These are phyloP conservation scores for Globisporangium heterothallicum DNA, from an alignment of 352 stramenopile species.

Conservation along the genomic window DNA sequence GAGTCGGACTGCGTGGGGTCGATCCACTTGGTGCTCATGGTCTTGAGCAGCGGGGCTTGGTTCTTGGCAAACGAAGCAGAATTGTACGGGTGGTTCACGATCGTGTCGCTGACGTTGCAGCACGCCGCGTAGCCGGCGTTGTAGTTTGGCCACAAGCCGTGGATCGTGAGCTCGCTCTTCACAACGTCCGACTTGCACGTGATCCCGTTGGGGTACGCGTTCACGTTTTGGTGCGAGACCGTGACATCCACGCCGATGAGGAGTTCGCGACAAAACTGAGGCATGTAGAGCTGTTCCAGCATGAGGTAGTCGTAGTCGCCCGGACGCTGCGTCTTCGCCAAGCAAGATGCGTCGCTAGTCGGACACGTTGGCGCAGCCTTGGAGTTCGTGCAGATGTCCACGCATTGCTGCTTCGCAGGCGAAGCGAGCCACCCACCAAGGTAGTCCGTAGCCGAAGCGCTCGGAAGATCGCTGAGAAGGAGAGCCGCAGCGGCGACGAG, in stretches of 20 bases:
- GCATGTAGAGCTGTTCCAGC: constrained; percentile 64
- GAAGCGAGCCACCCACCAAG: constrained; percentile 42
- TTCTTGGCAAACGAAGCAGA: constrained; percentile 30
- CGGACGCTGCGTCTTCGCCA: constrained; percentile 50
- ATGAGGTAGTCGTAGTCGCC: constrained; percentile 71
- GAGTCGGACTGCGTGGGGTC: background rate
- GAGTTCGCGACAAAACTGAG: constrained; percentile 72
- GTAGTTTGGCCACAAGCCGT: constrained; percentile 70
- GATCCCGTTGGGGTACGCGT: constrained; percentile 45
- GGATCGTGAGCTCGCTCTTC: constrained; percentile 52
- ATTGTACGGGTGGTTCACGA: constrained; percentile 49
- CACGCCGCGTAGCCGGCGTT: constrained; percentile 55
- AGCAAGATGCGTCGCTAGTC: constrained; percentile 34
- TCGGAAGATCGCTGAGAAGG: too few species aligned
- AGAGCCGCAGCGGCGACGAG: too few species aligned
- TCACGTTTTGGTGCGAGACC: constrained; percentile 69
- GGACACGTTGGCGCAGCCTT: constrained; percentile 49
- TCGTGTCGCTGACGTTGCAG: constrained; percentile 48
- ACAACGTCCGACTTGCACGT: constrained; percentile 31
- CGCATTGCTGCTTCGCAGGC: constrained; percentile 34
- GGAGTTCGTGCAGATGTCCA: constrained; percentile 60
- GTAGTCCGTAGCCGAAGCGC: constrained; percentile 37
- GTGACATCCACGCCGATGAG: constrained; percentile 59
- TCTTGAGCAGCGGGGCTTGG: constrained; percentile 36
- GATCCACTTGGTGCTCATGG: constrained; percentile 48